Evolutionary conservation across 1,284 basidiomycete genomes (phyloP).

Genomic region (Athelia psychrophila): DNA sequence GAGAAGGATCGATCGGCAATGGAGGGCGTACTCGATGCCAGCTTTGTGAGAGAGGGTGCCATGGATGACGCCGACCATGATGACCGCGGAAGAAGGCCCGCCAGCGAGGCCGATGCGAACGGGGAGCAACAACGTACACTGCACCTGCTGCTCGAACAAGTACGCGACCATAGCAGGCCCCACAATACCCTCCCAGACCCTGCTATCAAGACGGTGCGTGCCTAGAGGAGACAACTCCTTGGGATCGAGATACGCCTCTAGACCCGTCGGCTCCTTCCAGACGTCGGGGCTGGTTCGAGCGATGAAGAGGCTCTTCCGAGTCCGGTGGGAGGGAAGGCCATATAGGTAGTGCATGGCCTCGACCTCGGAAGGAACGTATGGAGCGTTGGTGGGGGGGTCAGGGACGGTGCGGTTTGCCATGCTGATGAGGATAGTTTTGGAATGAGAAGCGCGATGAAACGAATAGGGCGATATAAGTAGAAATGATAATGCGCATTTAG

Average conservation of each 20-base stretch:
- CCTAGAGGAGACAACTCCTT: conserved; percentile 20
- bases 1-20: neutral
- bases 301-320: conserved; percentile 20
- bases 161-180: conserved; percentile 12
- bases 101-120: conserved; percentile 16
- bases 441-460: too few species aligned
- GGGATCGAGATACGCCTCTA: conserved; percentile 20
- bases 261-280: conserved; percentile 22
- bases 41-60: conserved; percentile 19
- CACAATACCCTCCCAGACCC: conserved; percentile 22
- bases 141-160: conserved; percentile 12
- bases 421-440: too few species aligned
- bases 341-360: conserved; percentile 11
- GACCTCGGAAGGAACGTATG: neutral
- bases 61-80: conserved; percentile 26
- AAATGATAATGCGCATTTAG: too few species aligned
- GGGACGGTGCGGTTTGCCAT: too few species aligned
- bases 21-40: conserved; percentile 20
- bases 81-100: conserved; percentile 14
- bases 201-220: conserved; percentile 13
- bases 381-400: too few species aligned
- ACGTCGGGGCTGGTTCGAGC: conserved; percentile 22
- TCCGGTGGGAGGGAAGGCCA: conserved; percentile 24
- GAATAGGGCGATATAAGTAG: too few species aligned
- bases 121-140: conserved; percentile 15